Conservation (phyloP, 768 basidiomycete genomes). For the Coprinellus micaceus region DNA sequence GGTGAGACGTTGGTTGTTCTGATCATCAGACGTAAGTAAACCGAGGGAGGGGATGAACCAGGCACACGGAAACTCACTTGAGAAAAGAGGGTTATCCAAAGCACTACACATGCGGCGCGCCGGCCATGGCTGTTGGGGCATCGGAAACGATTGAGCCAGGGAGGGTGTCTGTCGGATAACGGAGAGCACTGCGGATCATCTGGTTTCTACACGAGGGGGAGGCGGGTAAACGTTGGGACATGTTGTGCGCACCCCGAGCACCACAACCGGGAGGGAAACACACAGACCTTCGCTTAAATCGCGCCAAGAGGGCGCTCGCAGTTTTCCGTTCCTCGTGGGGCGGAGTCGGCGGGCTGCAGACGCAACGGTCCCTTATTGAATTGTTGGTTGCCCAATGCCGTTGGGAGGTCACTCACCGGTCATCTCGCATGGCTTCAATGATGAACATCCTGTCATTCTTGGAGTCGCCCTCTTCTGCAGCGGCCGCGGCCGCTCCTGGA, state of each 20-base stretch:
- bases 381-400: not conserved
- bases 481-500: slow-evolving; percentile 59
- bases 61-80: too few species aligned
- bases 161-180: slow-evolving; percentile 34
- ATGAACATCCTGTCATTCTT: slow-evolving; percentile 74
- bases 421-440: slow-evolving; percentile 60
- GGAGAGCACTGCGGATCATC: slow-evolving; percentile 51
- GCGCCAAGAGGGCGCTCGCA: slow-evolving; percentile 49
- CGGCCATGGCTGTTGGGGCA: not conserved
- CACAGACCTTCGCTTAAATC: slow-evolving; percentile 65
- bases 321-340: slow-evolving; percentile 39
- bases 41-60: too few species aligned
- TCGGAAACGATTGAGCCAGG: not conserved
- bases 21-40: too few species aligned
- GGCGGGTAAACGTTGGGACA: not conserved
- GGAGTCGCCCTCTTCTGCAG: slow-evolving; percentile 39
- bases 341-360: slow-evolving; percentile 20
- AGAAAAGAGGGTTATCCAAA: too few species aligned
- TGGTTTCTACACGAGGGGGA: slow-evolving; percentile 16
- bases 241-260: slow-evolving; percentile 8
- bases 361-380: slow-evolving; percentile 8
- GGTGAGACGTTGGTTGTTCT: too few species aligned
- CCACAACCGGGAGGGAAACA: not conserved
- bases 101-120: not conserved
- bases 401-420: slow-evolving; percentile 35